Evolutionary conservation across 768 basidiomycete genomes (phyloP), one percentile per base, ranked within the genome.

Genomic region (Termitomyces sp.): DNA sequence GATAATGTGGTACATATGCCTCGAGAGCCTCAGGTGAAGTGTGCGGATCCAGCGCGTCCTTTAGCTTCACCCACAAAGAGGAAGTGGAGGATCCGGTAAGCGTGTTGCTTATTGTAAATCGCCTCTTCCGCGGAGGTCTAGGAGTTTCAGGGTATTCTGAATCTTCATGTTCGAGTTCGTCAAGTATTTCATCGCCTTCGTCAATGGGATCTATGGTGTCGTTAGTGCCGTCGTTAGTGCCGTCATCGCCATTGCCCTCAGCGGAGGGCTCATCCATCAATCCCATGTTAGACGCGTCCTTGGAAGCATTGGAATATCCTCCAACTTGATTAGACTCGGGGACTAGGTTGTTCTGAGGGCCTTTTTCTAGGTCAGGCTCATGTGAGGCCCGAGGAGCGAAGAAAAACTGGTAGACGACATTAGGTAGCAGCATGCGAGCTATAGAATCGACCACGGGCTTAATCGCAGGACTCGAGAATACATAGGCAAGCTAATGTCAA

Each of bases 1-100:
- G 85, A 68, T 88, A 89, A 55, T 83, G 82, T 24, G 87, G 86
- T 35, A 81, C 68, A 59, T 78, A 81, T 0, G 68, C 58, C 32
- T 73, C 69, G 1, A 71, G 55, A 49, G 71, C 72, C 49, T 62
- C 60, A 2, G 55, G 51, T 7, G 70, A 66, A 5, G 72, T 71
- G 18, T 65, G 65, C 11, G 74, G 67, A 32, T 63, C 67, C 16
- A 74, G 42, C 18, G 63, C 60, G 7, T 50, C 59, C 59, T 66
- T 69, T 18, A 64, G 11, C 24, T 59, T 63, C 15, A 49, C 5
- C 67, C 68, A 69, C 58, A 55, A 67, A 2, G 60, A 57, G 28
- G 57, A 57, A 22, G 56, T 42, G 8, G 44, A 51, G 8, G 20
- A 3, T 24, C 11, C n/a, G 3, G 55, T 49, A 24, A 66, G 40